Evolutionary conservation across 176 grass and related monocot species (phyloP).

Genomic region (Rhynchospora breviuscula): DNA sequence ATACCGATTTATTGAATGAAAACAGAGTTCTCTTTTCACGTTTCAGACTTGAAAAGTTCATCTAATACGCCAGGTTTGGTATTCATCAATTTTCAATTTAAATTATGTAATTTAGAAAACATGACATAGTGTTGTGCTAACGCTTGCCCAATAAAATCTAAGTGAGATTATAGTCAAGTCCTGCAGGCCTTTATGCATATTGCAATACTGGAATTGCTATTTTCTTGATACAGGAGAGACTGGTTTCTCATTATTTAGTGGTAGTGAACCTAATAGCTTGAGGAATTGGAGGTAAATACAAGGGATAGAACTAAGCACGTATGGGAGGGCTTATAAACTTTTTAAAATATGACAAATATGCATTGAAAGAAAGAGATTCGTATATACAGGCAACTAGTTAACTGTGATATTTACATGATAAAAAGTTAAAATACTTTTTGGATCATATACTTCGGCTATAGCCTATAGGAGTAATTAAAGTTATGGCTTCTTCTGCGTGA

Average conservation of each 20-base stretch:
- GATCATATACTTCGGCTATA: neutral
- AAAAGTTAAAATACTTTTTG: neutral
- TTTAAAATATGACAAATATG: neutral
- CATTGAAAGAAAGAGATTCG: neutral
- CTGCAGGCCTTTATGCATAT: too few species aligned
- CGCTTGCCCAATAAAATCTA: too few species aligned
- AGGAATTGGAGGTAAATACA: neutral
- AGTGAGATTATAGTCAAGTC: too few species aligned
- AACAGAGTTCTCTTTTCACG: neutral
- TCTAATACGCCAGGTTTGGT: neutral
- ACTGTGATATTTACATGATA: neutral
- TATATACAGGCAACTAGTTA: neutral
- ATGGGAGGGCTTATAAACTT: neutral
- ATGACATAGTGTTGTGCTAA: too few species aligned
- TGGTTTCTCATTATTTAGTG: too few species aligned
- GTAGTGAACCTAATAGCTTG: too few species aligned
- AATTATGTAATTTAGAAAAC: too few species aligned
- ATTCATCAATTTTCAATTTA: neutral
- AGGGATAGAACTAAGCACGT: neutral
- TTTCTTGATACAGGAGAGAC: too few species aligned
- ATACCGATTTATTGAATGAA: slow-evolving; percentile 4
- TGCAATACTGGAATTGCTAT: too few species aligned
- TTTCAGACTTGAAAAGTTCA: neutral
- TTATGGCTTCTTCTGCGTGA: neutral
- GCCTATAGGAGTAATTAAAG: neutral